Base-by-base conservation (phyloP, 805 yeast species). In the Saturnispora quitensis region DNA sequence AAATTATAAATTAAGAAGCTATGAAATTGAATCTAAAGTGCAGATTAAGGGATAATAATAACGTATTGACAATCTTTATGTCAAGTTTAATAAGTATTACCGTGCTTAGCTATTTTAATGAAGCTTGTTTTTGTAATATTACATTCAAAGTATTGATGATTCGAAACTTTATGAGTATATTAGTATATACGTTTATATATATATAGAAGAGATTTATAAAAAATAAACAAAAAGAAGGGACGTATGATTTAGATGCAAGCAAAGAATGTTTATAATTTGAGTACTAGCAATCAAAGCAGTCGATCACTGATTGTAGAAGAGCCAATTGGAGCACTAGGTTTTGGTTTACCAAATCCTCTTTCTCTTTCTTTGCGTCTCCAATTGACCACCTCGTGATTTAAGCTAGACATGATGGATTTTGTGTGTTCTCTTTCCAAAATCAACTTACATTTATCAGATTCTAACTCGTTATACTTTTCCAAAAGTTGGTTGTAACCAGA, bases 341-440 rank as follows among this genome's bases (percentile, higher is more conserved):
- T 33, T 18, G 47, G 47, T 34, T 35, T 34, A 33, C 47, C 47
- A n/a, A 35, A 43, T 12, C 31, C 43, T 42, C 31, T 27, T 18
- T 52, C 38, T 24, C 62, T 55, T 42, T 55, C 52, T n/a, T 51
- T 57, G 17, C 45, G 34, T 54, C 63, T 56, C 5, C 55, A 48
- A 25, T 52, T 22, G 24, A 50, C 58, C 2, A 60, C 50, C 50
- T 60, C 64, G 46, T 56, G 61, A 8, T 57, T 35, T 13, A 59
- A 50, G 15, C 55, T 58, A 40, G 62, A 64, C 45, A 63, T 51
- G 33, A 61, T 53, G 12, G 58, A 54, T 43, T 62, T 63, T 50
- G 62, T 50, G 34, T 63, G 62, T 43, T 54, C 58, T 47, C 65
- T 61, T 49, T 63, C 60, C 10, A 56, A 49, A 22, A 51, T 52